Evolutionary conservation across 2,329 filamentous ascomycete species (phyloP), one percentile per base, ranked within the genome.

Genomic region (Stagonosporopsis chrysanthemi): DNA sequence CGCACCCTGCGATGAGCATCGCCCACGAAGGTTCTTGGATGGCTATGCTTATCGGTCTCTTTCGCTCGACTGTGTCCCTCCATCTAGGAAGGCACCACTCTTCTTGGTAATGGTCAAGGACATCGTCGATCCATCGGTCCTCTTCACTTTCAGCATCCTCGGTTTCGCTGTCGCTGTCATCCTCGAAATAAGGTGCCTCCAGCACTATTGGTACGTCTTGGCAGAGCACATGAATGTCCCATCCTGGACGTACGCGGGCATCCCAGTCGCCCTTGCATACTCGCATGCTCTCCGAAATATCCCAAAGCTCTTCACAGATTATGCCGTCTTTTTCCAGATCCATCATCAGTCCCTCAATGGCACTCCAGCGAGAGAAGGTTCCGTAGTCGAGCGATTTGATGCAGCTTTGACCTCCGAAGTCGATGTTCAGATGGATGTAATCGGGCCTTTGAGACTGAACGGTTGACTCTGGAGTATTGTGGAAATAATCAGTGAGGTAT

Each of bases 301-400:
- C 65, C 80, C 83, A 68, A 84, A 86, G 72, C 79, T 94, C 74
- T 86, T 95, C 78, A 91, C 86, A 72, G 84, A 97, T 67, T 91
- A 97, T 83, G 76, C 97, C 68, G 91, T 97, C 82, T 86, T 96
- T 67, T 92, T 96, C 80, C 91, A 94, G 78, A 91, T 96, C 86
- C 91, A 92, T 51, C 91, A 97, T 84, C 91, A 97, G 84, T 87
- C 96, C 63, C 23, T 42, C 24, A 2, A 65, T 39, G 9, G 55
- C 48, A 3, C 46, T 36, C 65, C 63, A 64, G n/a, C 39, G 33
- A 17, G 54, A 47, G 24, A 62, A 64, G 12, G 49, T 58, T 8
- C 15, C 35, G 36, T 63, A 65, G 4, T 60, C 52, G 8, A 67
- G 53, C 12, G 31, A 22, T 33, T 63, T 64, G 17, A 29, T 38